Base-by-base conservation (phyloP, 2,329 filamentous ascomycete genomes). In the Trichoderma hamatum region DNA sequence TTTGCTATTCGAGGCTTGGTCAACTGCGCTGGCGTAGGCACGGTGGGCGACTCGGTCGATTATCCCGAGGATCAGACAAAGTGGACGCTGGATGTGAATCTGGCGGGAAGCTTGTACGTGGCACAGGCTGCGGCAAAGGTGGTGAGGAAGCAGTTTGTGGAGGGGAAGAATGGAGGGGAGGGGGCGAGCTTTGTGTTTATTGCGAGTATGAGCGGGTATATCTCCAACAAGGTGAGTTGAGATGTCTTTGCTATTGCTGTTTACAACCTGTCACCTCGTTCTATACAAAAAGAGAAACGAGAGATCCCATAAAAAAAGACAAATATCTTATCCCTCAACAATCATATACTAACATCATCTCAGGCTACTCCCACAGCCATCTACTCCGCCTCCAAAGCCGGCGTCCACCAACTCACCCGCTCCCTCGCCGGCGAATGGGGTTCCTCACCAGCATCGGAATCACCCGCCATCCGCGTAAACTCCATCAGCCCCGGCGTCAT, bases 311-410 rank as follows among this genome's bases (percentile, higher is more conserved):
- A 52, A 19, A 46, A 46, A 10, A 36, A 13, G 13, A 7, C 9
- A 3, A n/a, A 26, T 19, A 24, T 30, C 24, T n/a, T n/a, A n/a
- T n/a, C n/a, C n/a, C n/a, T n/a, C n/a, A n/a, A n/a, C n/a, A n/a
- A n/a, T 30, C 13, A 39, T 26, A 6, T 49, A 28, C 32, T 60
- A 28, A 30, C 71, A n/a, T 39, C 3, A 10, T 14, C 28, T n/a
- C 54, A 78, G 77, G 80, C 79, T 1, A 77, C 51, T 3, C 83
- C 49, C 28, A 82, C 79, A 4, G 76, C 81, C 6, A 81, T 78
- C 0, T 88, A 88, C 76, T 87, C 86, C 73, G 80, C 83, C 0
- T 85, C 83, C 69, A 88, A 88, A 76, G 82, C 84, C 0, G 85
- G 83, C 0, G 82, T 87, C 3, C 82, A 84, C 52, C 84, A 87